Percentiles rank a stretch among this genome's conserved stretches.
phyloP scores from a whole-genome alignment of 23 red algal genomes.

The Agarophyton chilense region DNA sequence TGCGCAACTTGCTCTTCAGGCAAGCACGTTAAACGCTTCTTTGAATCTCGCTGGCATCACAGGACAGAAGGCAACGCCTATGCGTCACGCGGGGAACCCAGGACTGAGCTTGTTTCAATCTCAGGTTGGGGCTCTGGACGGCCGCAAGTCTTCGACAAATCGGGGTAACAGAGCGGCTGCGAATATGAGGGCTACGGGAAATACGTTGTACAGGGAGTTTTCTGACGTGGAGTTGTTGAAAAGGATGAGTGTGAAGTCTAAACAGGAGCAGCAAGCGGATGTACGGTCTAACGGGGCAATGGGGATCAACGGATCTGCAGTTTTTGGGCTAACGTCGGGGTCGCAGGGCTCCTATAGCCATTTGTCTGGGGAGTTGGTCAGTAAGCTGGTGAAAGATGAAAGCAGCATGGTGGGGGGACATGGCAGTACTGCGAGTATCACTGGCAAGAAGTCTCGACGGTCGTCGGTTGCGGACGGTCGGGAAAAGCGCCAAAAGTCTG shows the following conservation, averaged over 20 bases:
- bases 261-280: neutral
- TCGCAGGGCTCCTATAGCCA: constrained; percentile 19
- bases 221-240: neutral
- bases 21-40: neutral
- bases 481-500: constrained; percentile 1
- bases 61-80: neutral
- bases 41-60: neutral
- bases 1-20: neutral
- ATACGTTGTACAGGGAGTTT: neutral
- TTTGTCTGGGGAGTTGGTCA: neutral
- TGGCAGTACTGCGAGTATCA: neutral
- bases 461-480: neutral
- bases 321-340: neutral
- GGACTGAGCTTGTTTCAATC: constrained; percentile 34
- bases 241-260: neutral
- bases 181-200: neutral
- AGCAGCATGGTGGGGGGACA: neutral
- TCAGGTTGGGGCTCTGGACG: neutral
- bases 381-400: neutral
- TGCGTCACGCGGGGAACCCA: constrained; percentile 3
- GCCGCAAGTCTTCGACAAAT: neutral
- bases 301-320: neutral
- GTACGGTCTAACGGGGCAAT: neutral
- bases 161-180: neutral
- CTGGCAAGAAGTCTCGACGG: neutral